Percentiles rank a stretch among this genome's conserved stretches.
Evolutionary conservation across 164 flowering plant species (phyloP).

Genomic region (Chimonanthus salicifolius): DNA sequence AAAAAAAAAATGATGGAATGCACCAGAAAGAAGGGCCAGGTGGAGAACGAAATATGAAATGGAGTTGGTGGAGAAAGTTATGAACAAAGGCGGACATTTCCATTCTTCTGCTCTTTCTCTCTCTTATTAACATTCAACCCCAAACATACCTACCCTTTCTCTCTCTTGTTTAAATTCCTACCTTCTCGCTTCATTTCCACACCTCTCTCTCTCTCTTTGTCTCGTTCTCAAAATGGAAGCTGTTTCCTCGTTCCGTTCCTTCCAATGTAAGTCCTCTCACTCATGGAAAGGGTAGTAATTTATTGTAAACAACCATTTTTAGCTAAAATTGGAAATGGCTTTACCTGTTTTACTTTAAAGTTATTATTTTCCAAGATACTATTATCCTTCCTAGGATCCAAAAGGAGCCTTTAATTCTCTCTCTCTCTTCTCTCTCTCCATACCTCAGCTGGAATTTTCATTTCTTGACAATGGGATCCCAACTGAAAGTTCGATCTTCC

Average conservation of each 20-base stretch:
- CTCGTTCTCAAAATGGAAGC: slow-evolving; percentile 36
- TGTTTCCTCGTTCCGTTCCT: slow-evolving; percentile 43
- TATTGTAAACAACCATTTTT: too few species aligned
- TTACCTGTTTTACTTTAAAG: too few species aligned
- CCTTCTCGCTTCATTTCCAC: neutral
- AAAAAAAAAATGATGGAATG: too few species aligned
- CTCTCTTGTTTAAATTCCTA: neutral
- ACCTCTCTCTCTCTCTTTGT: neutral
- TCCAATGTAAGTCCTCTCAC: slow-evolving; percentile 28
- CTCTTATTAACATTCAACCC: neutral
- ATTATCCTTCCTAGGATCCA: too few species aligned
- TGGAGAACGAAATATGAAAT: neutral
- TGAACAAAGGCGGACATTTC: neutral
- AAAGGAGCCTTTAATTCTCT: neutral
- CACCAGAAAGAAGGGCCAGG: neutral
- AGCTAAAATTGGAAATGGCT: too few species aligned
- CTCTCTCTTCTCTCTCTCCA: neutral
- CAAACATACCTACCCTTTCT: too few species aligned
- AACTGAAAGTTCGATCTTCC: too few species aligned
- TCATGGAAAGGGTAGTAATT: too few species aligned
- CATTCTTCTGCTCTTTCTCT: neutral
- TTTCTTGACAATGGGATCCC: too few species aligned
- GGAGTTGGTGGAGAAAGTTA: slow-evolving; percentile 1
- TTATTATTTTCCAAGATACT: too few species aligned
- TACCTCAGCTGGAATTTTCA: neutral